Evolutionary conservation across 2,329 filamentous ascomycete genomes (phyloP).

Genomic region (Xylariomycetidae sp.): DNA sequence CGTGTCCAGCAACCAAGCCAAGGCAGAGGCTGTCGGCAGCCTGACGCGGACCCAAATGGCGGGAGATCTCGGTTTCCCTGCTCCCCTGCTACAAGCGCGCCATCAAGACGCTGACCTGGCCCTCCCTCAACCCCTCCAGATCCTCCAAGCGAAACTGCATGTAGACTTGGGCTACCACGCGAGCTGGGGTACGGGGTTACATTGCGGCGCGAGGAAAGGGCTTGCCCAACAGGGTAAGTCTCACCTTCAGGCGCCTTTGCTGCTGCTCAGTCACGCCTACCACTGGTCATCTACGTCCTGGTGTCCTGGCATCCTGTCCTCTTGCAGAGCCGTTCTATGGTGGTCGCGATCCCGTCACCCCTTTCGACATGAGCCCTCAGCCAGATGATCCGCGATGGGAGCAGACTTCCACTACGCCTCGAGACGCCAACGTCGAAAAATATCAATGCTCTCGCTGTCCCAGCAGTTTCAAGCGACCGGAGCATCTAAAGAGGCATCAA

Average conservation of each 20-base stretch:
- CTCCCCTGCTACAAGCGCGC: constrained; percentile 10
- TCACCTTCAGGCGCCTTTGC: constrained; percentile 11
- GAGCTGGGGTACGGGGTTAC: constrained; percentile 6
- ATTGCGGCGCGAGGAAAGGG: constrained; percentile 1
- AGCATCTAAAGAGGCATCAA: constrained; percentile 26
- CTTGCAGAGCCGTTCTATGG: neutral
- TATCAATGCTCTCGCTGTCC: constrained; percentile 23
- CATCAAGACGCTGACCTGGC: constrained; percentile 6
- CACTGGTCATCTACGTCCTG: constrained; percentile 2
- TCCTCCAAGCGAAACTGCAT: constrained; percentile 8
- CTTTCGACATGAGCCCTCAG: neutral
- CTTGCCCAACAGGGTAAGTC: constrained; percentile 5
- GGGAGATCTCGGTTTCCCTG: neutral
- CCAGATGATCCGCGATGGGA: constrained; percentile 1
- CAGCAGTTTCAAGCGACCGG: constrained; percentile 24
- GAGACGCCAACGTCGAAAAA: constrained; percentile 14
- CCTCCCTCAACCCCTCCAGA: constrained; percentile 9
- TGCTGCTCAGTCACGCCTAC: constrained; percentile 10
- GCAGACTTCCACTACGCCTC: constrained; percentile 8
- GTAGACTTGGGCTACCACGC: constrained; percentile 10
- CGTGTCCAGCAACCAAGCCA: no score
- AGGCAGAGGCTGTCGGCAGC: no score
- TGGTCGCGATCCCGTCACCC: neutral
- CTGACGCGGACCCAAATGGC: neutral
- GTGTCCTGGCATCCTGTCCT: neutral